Percentiles rank a stretch among this genome's conserved stretches.
phyloP scores from a whole-genome alignment of 2,329 filamentous ascomycete species.

The Apiospora hydei region DNA sequence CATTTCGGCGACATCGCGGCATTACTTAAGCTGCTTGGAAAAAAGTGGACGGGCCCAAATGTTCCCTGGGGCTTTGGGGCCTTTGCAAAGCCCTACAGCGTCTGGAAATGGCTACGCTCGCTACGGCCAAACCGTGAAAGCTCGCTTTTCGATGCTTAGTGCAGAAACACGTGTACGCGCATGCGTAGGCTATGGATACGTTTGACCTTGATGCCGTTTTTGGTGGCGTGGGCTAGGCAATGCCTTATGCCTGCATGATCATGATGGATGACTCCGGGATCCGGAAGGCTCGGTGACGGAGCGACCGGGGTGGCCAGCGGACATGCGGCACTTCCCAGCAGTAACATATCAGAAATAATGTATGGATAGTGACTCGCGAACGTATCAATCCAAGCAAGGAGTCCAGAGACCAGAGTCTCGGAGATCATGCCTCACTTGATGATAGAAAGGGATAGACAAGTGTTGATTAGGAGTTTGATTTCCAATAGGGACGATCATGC shows the following conservation, averaged over 20 bases:
- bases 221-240: neutral
- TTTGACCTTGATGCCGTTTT: neutral
- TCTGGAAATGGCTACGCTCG: too few species aligned
- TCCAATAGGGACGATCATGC: neutral
- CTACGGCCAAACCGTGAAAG: too few species aligned
- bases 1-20: slow-evolving; percentile 21
- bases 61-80: too few species aligned
- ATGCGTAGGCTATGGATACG: neutral
- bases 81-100: neutral
- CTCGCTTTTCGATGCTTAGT: too few species aligned
- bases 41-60: neutral
- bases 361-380: neutral
- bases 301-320: neutral
- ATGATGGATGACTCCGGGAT: neutral
- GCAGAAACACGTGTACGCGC: neutral
- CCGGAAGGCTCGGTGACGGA: neutral
- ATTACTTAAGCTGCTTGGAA: slow-evolving; percentile 21
- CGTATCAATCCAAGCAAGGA: neutral
- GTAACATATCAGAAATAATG: neutral
- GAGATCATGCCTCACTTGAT: neutral
- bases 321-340: neutral
- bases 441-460: neutral
- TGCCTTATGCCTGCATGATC: neutral
- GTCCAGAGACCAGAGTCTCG: neutral
- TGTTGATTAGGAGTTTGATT: neutral